These are phyloP conservation scores for Dryas drummondii DNA, from an alignment of 306 rosid genomes.

Conservation along the genomic window DNA sequence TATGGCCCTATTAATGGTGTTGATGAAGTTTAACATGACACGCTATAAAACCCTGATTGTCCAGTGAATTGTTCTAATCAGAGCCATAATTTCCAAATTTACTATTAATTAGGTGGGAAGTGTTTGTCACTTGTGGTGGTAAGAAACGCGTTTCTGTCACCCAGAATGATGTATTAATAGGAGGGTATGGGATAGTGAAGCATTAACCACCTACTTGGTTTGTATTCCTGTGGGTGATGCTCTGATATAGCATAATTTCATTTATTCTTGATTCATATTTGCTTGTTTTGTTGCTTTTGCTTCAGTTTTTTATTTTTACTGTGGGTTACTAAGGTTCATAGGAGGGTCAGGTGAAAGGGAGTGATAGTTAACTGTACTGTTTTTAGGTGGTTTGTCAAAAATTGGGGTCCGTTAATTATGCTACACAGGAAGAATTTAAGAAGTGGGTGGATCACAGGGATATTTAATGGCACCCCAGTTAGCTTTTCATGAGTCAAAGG, in stretches of 20 bases:
- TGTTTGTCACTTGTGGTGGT: not conserved
- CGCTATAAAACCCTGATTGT: not conserved
- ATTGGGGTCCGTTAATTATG: not conserved
- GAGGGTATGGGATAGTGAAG: not conserved
- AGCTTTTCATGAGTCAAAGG: not conserved
- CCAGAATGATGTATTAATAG: not conserved
- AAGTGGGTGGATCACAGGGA: constrained; percentile 27
- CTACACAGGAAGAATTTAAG: constrained; percentile 1
- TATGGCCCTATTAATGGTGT: too few relatives aligned
- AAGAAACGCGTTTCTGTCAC: not conserved
- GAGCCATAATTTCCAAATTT: not conserved
- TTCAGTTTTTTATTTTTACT: not conserved
- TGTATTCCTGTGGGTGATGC: not conserved
- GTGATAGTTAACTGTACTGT: not conserved
- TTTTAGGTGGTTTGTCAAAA: not conserved
- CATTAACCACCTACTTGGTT: constrained; percentile 1
- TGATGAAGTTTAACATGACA: not conserved
- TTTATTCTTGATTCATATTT: not conserved
- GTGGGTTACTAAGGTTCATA: not conserved
- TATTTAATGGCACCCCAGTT: constrained; percentile 36
- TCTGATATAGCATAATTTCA: not conserved
- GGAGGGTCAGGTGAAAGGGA: not conserved
- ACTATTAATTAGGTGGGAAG: not conserved
- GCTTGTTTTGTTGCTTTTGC: not conserved
- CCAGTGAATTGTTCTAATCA: not conserved